A percentile compares a stretch with the other conserved stretches of the same genome.
Evolutionary conservation across 2,329 filamentous ascomycete species (phyloP).

Genomic region (Pyricularia sp.): DNA sequence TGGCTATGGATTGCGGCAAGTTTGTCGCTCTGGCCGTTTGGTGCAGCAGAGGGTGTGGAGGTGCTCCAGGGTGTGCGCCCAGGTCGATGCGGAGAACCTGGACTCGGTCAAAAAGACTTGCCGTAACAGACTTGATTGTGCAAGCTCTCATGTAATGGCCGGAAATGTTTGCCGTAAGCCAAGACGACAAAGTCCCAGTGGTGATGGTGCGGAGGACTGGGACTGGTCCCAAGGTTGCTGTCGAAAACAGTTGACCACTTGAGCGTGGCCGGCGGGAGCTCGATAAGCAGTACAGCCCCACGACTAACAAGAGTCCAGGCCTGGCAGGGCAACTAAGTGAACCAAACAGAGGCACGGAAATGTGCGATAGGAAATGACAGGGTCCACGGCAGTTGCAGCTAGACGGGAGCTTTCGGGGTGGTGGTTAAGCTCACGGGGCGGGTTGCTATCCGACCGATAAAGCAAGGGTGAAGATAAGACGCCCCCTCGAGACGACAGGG

Average conservation of each 20-base stretch:
- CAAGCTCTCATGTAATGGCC: background rate
- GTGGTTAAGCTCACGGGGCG: background rate
- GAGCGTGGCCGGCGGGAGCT: background rate
- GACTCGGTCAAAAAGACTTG: background rate
- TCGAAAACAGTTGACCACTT: background rate
- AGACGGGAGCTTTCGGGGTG: background rate
- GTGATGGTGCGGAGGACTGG: background rate
- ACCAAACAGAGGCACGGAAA: conserved; percentile 3
- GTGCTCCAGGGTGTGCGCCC: background rate
- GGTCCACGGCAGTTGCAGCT: conserved; percentile 3
- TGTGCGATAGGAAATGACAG: conserved; percentile 1
- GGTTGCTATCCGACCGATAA: background rate
- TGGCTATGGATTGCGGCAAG: background rate
- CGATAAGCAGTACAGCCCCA: conserved; percentile 2
- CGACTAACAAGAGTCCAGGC: background rate
- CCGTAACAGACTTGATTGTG: background rate
- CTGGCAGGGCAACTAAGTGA: background rate
- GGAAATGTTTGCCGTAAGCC: background rate
- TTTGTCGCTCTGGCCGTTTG: background rate
- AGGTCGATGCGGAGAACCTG: background rate
- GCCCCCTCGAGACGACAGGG: background rate
- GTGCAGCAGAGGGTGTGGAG: background rate
- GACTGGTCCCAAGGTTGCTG: background rate
- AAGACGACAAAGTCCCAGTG: background rate
- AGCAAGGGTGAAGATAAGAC: background rate